Base-by-base conservation (phyloP, 805 yeast genomes). In the Yarrowia alimentaria region DNA sequence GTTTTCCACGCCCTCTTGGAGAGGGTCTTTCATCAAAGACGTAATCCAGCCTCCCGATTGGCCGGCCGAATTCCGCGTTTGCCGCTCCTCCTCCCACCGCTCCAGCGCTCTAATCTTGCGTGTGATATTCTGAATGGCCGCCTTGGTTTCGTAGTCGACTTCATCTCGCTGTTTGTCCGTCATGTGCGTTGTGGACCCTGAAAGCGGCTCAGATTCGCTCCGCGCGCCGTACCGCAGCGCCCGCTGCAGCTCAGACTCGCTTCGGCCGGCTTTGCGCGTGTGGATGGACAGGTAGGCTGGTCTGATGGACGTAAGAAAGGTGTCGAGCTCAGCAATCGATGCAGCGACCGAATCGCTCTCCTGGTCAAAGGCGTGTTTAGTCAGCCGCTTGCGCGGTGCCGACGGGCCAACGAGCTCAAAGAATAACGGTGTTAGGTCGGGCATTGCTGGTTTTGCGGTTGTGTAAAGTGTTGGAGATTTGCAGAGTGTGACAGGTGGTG, bases 111-210 rank as follows among this genome's bases (percentile, higher is more conserved):
- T 54, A 11, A 64, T 57, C 30, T 62, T 53, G 6, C 50, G 51
- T 55, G 62, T 60, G 52, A 66, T 68, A 18, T 56, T 56, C 55
- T 69, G 71, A 16, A 69, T 49, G 32, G 67, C 59, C 28, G 59
- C 53, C n/a, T 65, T 58, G 19, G 69, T 63, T 30, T 66, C 69
- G 52, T 64, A 66, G 56, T 70, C 73, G 20, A 69, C 62, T 24
- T 67, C 69, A 56, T 68, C 71, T 18, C 66, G 55, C 35, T 70
- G 69, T 14, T 60, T 54, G 20, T 67, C 70, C 9, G 66, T 61
- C 54, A 70, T 51, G 14, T 4, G 22, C 28, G 5, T 9, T 20
- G 13, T 34, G 19, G 25, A n/a, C 37, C 5, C 8, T n/a, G 2
- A 17, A 16, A 4, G 29, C 37, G 28, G 9, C n/a, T 5, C n/a